Evolutionary conservation across 345 rosid species (phyloP).

Genomic region (Pseudoturritis turrita): DNA sequence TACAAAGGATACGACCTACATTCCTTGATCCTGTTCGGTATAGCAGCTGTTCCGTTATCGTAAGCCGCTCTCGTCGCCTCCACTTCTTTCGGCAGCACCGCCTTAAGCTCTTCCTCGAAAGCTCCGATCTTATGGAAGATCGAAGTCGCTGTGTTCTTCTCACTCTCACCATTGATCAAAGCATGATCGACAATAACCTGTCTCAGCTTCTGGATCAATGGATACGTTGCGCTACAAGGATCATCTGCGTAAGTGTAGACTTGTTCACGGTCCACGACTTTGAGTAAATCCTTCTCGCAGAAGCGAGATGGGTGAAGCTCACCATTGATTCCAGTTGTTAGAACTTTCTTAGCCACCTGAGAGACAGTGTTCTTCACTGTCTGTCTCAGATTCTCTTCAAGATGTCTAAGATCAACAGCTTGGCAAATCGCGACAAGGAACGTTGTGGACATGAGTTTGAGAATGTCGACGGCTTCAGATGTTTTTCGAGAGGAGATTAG

Average conservation of each 20-base stretch:
- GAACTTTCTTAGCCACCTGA: constrained; percentile 50
- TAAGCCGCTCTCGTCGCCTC: constrained; percentile 45
- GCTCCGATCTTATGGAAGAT: constrained; percentile 58
- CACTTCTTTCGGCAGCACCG: constrained; percentile 53
- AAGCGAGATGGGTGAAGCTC: constrained; percentile 69
- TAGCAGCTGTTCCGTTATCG: constrained; percentile 47
- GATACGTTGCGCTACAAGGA: constrained; percentile 60
- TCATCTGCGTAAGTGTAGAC: constrained; percentile 56
- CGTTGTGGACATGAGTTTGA: constrained; percentile 74
- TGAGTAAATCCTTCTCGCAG: constrained; percentile 59
- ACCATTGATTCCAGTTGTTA: constrained; percentile 45
- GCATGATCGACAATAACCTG: constrained; percentile 67
- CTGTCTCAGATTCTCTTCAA: constrained; percentile 62
- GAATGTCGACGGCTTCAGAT: constrained; percentile 49
- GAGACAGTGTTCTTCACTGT: constrained; percentile 51
- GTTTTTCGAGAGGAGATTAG: constrained; percentile 65
- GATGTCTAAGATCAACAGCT: constrained; percentile 64
- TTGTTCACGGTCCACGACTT: constrained; percentile 51
- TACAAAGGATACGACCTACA: constrained; percentile 79
- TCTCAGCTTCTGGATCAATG: constrained; percentile 57
- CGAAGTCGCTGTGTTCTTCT: constrained; percentile 47
- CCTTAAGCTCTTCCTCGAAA: constrained; percentile 58
- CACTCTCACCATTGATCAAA: constrained; percentile 47
- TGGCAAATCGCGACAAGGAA: constrained; percentile 65
- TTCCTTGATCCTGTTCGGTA: constrained; percentile 55